Evolutionary conservation across 208 protist species (phyloP).

Genomic region (Naegleria gruberi): DNA sequence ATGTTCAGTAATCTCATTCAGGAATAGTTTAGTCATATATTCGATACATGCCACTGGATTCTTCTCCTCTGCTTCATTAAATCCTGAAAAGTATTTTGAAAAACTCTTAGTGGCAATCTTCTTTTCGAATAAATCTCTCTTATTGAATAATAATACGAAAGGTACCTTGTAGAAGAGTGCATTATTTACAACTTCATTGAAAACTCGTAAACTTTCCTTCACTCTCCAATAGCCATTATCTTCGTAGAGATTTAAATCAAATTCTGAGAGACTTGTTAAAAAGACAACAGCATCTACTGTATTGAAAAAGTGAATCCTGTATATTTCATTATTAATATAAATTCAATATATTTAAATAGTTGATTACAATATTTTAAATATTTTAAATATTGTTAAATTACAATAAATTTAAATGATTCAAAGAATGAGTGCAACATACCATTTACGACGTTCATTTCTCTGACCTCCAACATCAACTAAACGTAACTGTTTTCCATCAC

Average conservation of each 20-base stretch:
- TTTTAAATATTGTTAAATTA: too few relatives aligned
- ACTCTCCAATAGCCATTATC: neutral
- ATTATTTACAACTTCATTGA: neutral
- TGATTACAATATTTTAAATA: too few relatives aligned
- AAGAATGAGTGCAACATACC: too few relatives aligned
- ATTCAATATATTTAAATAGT: too few relatives aligned
- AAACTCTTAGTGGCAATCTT: neutral
- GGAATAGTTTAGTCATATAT: neutral
- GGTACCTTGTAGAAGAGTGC: neutral
- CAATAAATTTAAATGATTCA: too few relatives aligned
- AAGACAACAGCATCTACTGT: neutral
- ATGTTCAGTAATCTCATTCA: neutral
- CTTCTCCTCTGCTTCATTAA: neutral
- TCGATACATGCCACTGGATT: neutral
- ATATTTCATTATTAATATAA: too few relatives aligned
- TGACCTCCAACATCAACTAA: slow-evolving; percentile 11
- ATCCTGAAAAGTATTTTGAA: neutral
- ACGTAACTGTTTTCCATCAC: neutral
- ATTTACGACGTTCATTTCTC: neutral
- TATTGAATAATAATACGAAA: neutral
- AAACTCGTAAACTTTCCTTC: neutral
- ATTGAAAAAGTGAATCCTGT: neutral
- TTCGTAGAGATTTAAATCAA: neutral
- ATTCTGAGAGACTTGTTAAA: neutral
- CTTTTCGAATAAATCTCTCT: neutral